A percentile compares a stretch with the other conserved stretches of the same genome.
phyloP scores from a whole-genome alignment of 495 filamentous ascomycete genomes.

The Penicilliopsis zonata region DNA sequence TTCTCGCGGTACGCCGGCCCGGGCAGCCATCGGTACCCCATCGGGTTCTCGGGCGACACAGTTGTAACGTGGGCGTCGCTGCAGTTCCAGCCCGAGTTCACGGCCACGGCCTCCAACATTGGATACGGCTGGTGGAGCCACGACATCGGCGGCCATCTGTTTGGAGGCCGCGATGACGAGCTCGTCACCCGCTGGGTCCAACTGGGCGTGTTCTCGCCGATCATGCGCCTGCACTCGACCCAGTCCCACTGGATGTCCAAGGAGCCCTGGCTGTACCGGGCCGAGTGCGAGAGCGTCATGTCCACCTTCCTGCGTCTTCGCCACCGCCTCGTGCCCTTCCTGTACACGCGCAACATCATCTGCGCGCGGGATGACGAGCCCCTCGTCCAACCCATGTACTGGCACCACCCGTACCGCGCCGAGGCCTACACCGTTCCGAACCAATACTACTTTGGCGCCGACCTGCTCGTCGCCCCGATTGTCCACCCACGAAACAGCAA shows the following conservation, averaged over 20 bases:
- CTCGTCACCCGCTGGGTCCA: slow-evolving; percentile 46
- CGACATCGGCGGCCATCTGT: slow-evolving; percentile 48
- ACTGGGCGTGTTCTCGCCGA: slow-evolving; percentile 43
- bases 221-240: slow-evolving; percentile 43
- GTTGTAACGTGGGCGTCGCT: slow-evolving; percentile 43
- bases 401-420: slow-evolving; percentile 33
- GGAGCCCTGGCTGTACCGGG: slow-evolving; percentile 43
- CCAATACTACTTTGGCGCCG: slow-evolving; percentile 41
- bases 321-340: slow-evolving; percentile 42
- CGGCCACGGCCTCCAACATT: slow-evolving; percentile 49
- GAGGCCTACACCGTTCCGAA: slow-evolving; percentile 39
- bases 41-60: slow-evolving; percentile 50
- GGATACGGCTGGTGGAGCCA: slow-evolving; percentile 56
- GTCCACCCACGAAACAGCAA: slow-evolving; percentile 25
- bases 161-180: slow-evolving; percentile 39
- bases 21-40: slow-evolving; percentile 46
- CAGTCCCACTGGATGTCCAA: slow-evolving; percentile 39
- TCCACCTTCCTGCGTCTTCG: slow-evolving; percentile 33
- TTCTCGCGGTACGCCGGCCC: slow-evolving; percentile 48
- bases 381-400: slow-evolving; percentile 47
- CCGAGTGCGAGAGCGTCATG: slow-evolving; percentile 27
- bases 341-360: slow-evolving; percentile 43
- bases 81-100: slow-evolving; percentile 50
- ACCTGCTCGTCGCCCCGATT: slow-evolving; percentile 41
- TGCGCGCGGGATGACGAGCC: slow-evolving; percentile 30